Conservation (phyloP, 139 green algal genomes). For the Chlamydomonas sp. region DNA sequence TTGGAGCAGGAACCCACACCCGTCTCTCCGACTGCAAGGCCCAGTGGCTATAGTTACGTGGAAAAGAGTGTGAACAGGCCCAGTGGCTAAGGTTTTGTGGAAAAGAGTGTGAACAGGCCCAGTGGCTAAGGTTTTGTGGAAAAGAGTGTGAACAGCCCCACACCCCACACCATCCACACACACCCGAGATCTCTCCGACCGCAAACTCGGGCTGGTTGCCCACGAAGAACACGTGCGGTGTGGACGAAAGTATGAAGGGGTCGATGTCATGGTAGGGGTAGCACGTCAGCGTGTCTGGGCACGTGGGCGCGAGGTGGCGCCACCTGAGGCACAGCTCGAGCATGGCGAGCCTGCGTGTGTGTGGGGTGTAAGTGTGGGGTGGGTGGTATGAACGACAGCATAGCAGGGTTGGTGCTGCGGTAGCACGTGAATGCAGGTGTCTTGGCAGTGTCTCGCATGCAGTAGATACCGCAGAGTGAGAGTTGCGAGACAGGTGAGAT, state of each 20-base stretch:
- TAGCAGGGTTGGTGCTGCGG: no score
- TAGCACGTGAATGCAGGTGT: no score
- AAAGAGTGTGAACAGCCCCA: background rate
- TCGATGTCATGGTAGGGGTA: conserved; percentile 86
- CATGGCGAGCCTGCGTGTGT: conserved; percentile 55
- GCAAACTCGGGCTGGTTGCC: conserved; percentile 82
- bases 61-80: background rate
- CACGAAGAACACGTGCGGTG: conserved; percentile 88
- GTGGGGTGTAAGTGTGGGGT: no score
- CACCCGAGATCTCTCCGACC: conserved; percentile 46
- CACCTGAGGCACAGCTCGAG: conserved; percentile 69
- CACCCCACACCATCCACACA: background rate
- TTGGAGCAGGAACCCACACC: no score
- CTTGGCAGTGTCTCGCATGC: no score
- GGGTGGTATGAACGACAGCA: no score
- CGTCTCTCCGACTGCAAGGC: no score
- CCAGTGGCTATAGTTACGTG: background rate
- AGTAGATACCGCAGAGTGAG: no score
- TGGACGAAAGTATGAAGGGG: conserved; percentile 85
- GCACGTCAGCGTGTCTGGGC: conserved; percentile 91
- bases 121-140: background rate
- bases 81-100: background rate
- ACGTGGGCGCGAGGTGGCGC: conserved; percentile 85
- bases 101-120: background rate
- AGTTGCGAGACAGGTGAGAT: no score